A percentile compares a stretch with the other conserved stretches of the same genome.
phyloP scores from a whole-genome alignment of 257 asterid species.

The Phtheirospermum japonicum region DNA sequence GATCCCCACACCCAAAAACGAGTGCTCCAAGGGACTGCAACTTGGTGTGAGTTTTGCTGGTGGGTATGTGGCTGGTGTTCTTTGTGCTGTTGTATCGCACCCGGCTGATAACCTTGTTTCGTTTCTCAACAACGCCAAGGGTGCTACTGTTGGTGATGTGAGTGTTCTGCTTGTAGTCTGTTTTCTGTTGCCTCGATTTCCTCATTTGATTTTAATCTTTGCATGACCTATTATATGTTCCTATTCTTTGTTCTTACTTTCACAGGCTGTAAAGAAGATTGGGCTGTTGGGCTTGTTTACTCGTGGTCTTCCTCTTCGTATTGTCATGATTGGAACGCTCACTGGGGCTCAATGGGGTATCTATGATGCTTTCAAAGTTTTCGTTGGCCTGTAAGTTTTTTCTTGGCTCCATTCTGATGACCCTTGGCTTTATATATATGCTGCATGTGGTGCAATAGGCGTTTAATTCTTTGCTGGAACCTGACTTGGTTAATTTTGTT shows the following conservation, averaged over 20 bases:
- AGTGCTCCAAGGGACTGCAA: constrained; percentile 67
- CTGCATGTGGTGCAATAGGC: background rate
- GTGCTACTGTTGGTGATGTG: constrained; percentile 79
- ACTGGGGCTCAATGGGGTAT: constrained; percentile 99
- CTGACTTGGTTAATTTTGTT: background rate
- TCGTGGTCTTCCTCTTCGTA: constrained; percentile 90
- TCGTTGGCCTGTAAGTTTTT: constrained; percentile 77
- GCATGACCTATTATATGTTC: background rate
- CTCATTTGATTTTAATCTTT: background rate
- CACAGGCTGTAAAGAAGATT: constrained; percentile 75
- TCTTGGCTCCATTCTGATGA: background rate
- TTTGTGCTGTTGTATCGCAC: constrained; percentile 79
- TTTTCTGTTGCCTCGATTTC: background rate
- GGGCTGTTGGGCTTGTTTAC: constrained; percentile 79
- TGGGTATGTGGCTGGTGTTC: constrained; percentile 74
- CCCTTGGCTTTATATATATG: background rate
- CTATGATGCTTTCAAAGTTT: constrained; percentile 93
- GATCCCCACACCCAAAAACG: constrained; percentile 72
- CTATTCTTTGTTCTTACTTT: background rate
- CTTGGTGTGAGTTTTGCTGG: constrained; percentile 88
- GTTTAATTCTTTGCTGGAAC: background rate
- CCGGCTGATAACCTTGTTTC: constrained; percentile 92
- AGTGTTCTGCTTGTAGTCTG: constrained; percentile 25
- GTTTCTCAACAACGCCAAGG: constrained; percentile 86
- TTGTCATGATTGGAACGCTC: constrained; percentile 94